A percentile compares a stretch with the other conserved stretches of the same genome.
These are phyloP conservation scores for Erodium chrysanthum DNA, from an alignment of 441 rosid species.

Conservation along the genomic window DNA sequence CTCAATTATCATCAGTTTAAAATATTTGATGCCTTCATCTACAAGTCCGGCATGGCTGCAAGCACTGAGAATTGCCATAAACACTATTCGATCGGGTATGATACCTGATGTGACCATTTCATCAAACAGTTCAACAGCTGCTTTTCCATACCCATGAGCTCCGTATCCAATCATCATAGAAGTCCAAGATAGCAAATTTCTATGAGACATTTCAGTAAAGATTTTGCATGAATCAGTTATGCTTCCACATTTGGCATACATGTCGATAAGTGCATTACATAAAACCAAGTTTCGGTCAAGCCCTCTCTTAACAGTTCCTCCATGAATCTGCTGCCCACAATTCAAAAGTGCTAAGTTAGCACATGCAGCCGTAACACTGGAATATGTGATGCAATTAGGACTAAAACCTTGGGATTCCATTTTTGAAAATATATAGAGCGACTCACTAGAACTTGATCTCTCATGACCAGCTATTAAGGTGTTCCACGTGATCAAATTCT, in stretches of 20 bases:
- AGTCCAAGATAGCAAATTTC: conserved; percentile 76
- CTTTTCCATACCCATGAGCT: conserved; percentile 65
- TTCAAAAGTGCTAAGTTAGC: conserved; percentile 57
- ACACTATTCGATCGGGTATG: conserved; percentile 62
- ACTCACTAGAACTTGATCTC: conserved; percentile 44
- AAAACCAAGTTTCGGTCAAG: conserved; percentile 42
- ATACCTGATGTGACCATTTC: conserved; percentile 62
- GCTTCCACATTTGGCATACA: conserved; percentile 89
- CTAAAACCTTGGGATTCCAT: conserved; percentile 55
- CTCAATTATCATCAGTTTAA: conserved; percentile 41
- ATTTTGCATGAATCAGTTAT: conserved; percentile 44
- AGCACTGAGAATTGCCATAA: conserved; percentile 72
- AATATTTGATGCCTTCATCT: conserved; percentile 67
- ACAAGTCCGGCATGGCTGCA: conserved; percentile 87
- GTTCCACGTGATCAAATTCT: conserved; percentile 77
- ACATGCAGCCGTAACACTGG: conserved; percentile 64
- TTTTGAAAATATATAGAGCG: conserved; percentile 46
- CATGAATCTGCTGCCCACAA: conserved; percentile 82
- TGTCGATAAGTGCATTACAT: conserved; percentile 73
- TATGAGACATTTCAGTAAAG: conserved; percentile 40
- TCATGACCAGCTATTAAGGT: conserved; percentile 70
- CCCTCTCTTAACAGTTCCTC: conserved; percentile 48
- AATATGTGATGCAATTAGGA: conserved; percentile 72
- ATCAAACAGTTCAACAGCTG: conserved; percentile 60
- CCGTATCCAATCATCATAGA: conserved; percentile 95